A percentile compares a stretch with the other conserved stretches of the same genome.
phyloP scores from a whole-genome alignment of 1,139 yeast species.

The Candida glucosophila region DNA sequence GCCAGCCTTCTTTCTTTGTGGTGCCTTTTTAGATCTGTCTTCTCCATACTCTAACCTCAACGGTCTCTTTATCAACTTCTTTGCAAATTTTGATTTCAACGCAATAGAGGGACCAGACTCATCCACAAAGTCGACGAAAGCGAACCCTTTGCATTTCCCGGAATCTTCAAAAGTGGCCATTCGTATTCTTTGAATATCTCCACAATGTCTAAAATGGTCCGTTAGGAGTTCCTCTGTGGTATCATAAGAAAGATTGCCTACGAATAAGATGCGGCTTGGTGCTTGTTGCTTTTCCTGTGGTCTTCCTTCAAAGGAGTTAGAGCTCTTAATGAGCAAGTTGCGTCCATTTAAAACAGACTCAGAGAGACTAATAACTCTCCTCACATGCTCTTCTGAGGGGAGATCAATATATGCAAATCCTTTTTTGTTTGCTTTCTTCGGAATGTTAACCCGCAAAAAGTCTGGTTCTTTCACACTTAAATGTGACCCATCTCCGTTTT shows the following conservation, averaged over 20 bases:
- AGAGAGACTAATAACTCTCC: slow-evolving; percentile 56
- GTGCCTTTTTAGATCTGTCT: slow-evolving; percentile 63
- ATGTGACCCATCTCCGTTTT: slow-evolving; percentile 26
- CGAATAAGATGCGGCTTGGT: slow-evolving; percentile 82
- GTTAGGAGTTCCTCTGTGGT: slow-evolving; percentile 75
- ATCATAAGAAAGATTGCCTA: slow-evolving; percentile 89
- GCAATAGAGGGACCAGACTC: slow-evolving; percentile 80
- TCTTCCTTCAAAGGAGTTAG: slow-evolving; percentile 80
- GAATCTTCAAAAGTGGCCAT: slow-evolving; percentile 97
- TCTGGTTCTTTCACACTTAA: slow-evolving; percentile 38
- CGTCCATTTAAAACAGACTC: slow-evolving; percentile 76
- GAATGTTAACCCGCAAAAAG: slow-evolving; percentile 57
- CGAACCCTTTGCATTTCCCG: slow-evolving; percentile 96
- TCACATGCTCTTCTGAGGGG: slow-evolving; percentile 51
- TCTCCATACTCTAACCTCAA: slow-evolving; percentile 90
- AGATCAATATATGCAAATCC: slow-evolving; percentile 94
- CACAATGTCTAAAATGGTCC: slow-evolving; percentile 73
- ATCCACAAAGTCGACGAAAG: slow-evolving; percentile 79
- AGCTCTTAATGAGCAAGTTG: slow-evolving; percentile 74
- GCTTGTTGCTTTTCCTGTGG: slow-evolving; percentile 50
- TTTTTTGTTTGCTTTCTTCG: slow-evolving; percentile 54
- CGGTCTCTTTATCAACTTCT: slow-evolving; percentile 62
- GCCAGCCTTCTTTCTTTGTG: too few relatives aligned
- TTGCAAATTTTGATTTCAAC: slow-evolving; percentile 61
- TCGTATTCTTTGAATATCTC: slow-evolving; percentile 72